Conservation (phyloP, 75 land plant species). For the Picea sitchensis region DNA sequence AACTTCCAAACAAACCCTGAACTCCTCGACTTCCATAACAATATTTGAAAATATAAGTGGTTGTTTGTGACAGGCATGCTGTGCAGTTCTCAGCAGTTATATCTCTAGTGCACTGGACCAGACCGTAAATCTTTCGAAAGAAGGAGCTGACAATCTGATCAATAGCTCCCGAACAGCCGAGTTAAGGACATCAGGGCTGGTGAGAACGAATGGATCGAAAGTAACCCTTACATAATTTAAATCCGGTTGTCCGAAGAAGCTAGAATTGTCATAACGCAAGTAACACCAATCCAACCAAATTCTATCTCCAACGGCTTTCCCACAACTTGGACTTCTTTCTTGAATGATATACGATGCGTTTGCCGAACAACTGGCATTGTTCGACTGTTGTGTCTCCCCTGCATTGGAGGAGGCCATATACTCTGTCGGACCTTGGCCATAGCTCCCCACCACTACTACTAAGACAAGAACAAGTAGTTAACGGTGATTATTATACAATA, state of each 20-base stretch:
- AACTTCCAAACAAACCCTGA: neutral
- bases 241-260: neutral
- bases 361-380: neutral
- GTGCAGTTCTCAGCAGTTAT: neutral
- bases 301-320: neutral
- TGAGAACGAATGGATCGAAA: no score
- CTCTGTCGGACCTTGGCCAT: no score
- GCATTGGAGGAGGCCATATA: constrained; percentile 1
- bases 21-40: neutral
- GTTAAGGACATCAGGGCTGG: neutral
- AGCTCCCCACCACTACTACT: no score
- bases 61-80: neutral
- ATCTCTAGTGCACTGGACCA: neutral
- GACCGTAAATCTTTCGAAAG: neutral
- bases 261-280: neutral
- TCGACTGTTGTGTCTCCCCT: neutral
- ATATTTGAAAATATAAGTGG: no score
- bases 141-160: neutral
- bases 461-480: no score
- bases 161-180: neutral
- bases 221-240: no score
- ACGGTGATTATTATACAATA: no score
- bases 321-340: neutral
- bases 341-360: neutral
- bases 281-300: neutral